Base-by-base conservation (phyloP, 441 rosid genomes). In the Theobroma grandiflorum region DNA sequence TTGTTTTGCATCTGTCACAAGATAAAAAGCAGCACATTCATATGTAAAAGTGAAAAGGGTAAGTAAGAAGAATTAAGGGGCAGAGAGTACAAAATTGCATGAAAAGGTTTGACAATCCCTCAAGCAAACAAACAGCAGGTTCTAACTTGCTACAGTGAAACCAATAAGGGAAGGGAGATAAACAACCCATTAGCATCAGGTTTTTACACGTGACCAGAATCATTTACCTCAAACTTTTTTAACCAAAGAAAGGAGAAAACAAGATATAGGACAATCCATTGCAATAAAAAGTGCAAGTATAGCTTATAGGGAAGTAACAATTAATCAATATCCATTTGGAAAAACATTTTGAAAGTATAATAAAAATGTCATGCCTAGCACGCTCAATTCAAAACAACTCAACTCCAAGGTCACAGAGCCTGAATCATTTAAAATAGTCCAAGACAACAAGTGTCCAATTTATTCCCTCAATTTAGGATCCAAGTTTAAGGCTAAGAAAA, bases 1-100 rank as follows among this genome's bases (percentile, higher is more conserved):
- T 62, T 87, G 82, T 72, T 86, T 83, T 87, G 84, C 97, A 95
- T 91, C 98, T 93, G 87, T 88, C 76, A 74, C 6, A 38, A 69
- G 72, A 79, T 11, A 57, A 72, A 37, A 76, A 72, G 49, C 18
- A 55, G 12, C 43, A 53, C 12, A 43, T 76, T 69, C 71, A 75
- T 52, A 49, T 8, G 49, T 26, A n/a, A 71, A 52, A 33, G 16
- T n/a, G 2, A 31, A 77, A 16, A 67, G 33, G 22, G 16, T 18
- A 76, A 22, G 6, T 65, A 31, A 45, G 26, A 3, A 45, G 26
- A 57, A 72, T 20, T 72, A 11, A 6, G 4, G 18, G 35, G 26
- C 62, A 8, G 31, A 72, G 6, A 35, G 49, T 15, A 10, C 3
- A 42, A 38, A 53, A 69, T 38, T 55, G 67, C 31, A 72, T 15